Conservation (phyloP, 164 flowering plant species). For the Macadamia tetraphylla region DNA sequence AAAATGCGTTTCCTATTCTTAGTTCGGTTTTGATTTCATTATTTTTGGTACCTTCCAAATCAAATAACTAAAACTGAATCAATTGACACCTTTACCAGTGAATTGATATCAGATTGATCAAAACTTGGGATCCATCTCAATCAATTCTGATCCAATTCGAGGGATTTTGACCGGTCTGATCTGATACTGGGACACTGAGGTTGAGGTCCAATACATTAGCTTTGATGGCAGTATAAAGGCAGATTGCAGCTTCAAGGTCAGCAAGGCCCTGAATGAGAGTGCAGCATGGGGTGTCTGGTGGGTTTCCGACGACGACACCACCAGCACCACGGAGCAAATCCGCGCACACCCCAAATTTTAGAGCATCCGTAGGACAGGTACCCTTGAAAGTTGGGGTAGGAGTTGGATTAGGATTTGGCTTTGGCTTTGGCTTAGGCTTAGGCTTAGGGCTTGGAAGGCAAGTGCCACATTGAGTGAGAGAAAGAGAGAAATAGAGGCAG, state of each 20-base stretch:
- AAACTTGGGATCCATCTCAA: too few relatives aligned
- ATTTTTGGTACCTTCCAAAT: too few relatives aligned
- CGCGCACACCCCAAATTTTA: conserved; percentile 53
- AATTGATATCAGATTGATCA: too few relatives aligned
- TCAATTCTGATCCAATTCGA: too few relatives aligned
- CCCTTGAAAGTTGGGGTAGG: conserved; percentile 14
- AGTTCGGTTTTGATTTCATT: too few relatives aligned
- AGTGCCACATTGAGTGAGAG: conserved; percentile 36
- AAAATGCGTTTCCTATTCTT: too few relatives aligned
- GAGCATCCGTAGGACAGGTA: conserved; percentile 44
- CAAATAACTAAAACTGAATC: too few relatives aligned
- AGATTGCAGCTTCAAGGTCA: conserved; percentile 61
- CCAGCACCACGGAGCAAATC: conserved; percentile 35
- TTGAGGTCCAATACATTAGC: conserved; percentile 54
- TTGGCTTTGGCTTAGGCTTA: conserved; percentile 18
- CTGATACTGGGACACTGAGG: conserved; percentile 47
- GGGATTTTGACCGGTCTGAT: too few relatives aligned
- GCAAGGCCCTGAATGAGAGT: conserved; percentile 51
- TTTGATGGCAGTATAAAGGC: conserved; percentile 68
- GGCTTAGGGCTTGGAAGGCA: conserved; percentile 18
- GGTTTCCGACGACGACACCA: conserved; percentile 34
- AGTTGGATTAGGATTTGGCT: conserved; percentile 1
- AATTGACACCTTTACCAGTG: too few relatives aligned
- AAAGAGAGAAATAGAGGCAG: conserved; percentile 39
- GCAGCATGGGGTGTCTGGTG: conserved; percentile 54